Base-by-base conservation (phyloP, 179 eudicot species). In the Monotropa hypopitys region DNA sequence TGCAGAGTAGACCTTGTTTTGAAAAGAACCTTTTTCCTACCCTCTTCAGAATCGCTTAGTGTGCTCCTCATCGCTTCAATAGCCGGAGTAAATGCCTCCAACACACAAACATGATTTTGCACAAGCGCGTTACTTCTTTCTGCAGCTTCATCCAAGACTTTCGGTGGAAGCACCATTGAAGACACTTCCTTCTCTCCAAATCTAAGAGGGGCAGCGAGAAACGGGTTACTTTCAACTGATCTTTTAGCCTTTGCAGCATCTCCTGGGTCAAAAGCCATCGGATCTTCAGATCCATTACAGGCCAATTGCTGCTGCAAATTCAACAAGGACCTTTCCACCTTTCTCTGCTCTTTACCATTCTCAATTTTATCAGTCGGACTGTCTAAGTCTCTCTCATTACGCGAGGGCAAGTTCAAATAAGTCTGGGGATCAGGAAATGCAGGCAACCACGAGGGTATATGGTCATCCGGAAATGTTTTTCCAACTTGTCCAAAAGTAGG, bases 171-270 rank as follows among this genome's bases (percentile, higher is more conserved):
- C 69, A 72, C 79, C 66, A 86, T 79, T 0, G 75, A 42, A 18
- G 90, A 83, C 30, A 89, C 89, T n/a, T 83, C 86, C 80, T 85
- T 90, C 73, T 92, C 97, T 30, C 87, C 89, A 74, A 63, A 83
- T 32, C 75, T 80, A 51, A 88, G 74, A 35, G 97, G 95, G 3
- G 87, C 85, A 10, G 87, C 92, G 57, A 92, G 90, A 84, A 86
- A 92, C 0, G 89, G 93, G 81, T 90, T 89, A 70, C 69, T 70
- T 7, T 78, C 85, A 43, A 69, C 80, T 10, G 69, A 81, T 76
- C 73, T 61, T 63, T 80, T 80, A 43, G 56, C 85, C 56, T 63
- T 80, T 8, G 69, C 83, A 70, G 66, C 85, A 85, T 82, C 85
- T 30, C 75, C 88, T 2, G 57, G 76, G 56, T 83, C 84, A 47